A percentile compares a stretch with the other conserved stretches of the same genome.
phyloP scores from a whole-genome alignment of 148 eudicot species.

The Heliosperma pusillum region DNA sequence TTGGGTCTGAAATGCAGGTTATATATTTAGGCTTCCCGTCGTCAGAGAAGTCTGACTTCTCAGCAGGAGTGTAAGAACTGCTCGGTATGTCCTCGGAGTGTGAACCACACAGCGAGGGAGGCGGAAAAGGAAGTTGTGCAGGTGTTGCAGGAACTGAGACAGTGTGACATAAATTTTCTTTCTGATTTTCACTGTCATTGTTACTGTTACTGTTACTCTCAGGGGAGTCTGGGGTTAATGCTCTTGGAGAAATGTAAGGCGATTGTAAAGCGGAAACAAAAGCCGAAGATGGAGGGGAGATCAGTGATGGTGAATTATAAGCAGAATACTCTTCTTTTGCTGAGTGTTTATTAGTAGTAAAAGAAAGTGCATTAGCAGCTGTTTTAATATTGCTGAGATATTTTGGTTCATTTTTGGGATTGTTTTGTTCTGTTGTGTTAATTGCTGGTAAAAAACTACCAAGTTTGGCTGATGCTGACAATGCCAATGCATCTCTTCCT shows the following conservation, averaged over 20 bases:
- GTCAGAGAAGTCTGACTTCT: conserved; percentile 51
- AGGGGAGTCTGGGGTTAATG: conserved; percentile 29
- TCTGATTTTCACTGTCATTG: conserved; percentile 12
- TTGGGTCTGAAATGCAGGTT: conserved; percentile 40
- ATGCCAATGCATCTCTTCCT: neutral
- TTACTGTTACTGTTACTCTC: neutral
- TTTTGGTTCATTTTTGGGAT: neutral
- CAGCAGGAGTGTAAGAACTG: conserved; percentile 72
- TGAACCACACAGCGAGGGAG: conserved; percentile 53
- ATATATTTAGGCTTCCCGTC: conserved; percentile 53
- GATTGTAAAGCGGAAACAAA: conserved; percentile 81
- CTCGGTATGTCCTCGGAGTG: conserved; percentile 66
- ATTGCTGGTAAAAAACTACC: conserved; percentile 12
- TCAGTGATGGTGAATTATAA: conserved; percentile 56
- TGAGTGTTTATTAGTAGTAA: conserved; percentile 16
- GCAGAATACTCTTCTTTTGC: conserved; percentile 37
- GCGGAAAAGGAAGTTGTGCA: conserved; percentile 46
- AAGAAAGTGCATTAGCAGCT: conserved; percentile 9
- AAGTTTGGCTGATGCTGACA: conserved; percentile 10
- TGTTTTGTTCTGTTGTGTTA: neutral
- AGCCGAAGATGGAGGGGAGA: conserved; percentile 82
- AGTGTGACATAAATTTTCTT: conserved; percentile 19
- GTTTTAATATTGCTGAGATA: conserved; percentile 7
- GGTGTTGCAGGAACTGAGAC: conserved; percentile 28
- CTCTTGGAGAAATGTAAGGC: conserved; percentile 79